Base-by-base conservation (phyloP, 371 early-diverging fungal genomes). In the Zancudomyces culisetae region DNA sequence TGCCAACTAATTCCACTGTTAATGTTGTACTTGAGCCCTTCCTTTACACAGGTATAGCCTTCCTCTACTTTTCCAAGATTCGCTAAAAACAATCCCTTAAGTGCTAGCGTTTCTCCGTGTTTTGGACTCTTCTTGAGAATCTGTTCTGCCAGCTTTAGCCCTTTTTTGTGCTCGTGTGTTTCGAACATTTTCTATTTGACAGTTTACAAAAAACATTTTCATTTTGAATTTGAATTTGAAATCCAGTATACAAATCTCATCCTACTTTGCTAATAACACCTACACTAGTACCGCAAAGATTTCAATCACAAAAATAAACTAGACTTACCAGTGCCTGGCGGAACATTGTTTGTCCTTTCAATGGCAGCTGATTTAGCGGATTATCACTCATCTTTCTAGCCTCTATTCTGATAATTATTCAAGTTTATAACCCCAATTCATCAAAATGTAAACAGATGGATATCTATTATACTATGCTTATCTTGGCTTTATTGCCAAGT, bases 141-240 rank as follows among this genome's bases (percentile, higher is more conserved):
- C 63, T 81, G 77, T 28, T 97, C 95, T 19, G 85, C 76, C 8
- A 77, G 64, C 68, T 94, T 92, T 18, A 94, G 66, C 8, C 93
- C 98, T 60, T 87, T 89, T 66, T 92, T 92, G 73, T 92, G 92
- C 64, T 92, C 89, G 68, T 85, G 86, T 59, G 71, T 70, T 63
- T 97, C 98, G 64, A 87, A 94, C 56, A 80, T 76, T 80, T 83
- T 89, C 91, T 91, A 62, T n/a, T 39, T 0, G n/a, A 47, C 1
- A 27, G 2, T 8, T 1, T 1, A 23, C 6, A 2, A n/a, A 27
- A 6, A 27, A 22, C 20, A 12, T 42, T 52, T n/a, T 4, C 2
- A 42, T 42, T 27, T n/a, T n/a, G n/a, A n/a, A n/a, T n/a, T n/a
- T n/a, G n/a, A n/a, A n/a, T n/a, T n/a, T n/a, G n/a, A n/a, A n/a